Evolutionary conservation across 192 early-diverging fungal genomes (phyloP).

Genomic region (Rhizophagus sp.): DNA sequence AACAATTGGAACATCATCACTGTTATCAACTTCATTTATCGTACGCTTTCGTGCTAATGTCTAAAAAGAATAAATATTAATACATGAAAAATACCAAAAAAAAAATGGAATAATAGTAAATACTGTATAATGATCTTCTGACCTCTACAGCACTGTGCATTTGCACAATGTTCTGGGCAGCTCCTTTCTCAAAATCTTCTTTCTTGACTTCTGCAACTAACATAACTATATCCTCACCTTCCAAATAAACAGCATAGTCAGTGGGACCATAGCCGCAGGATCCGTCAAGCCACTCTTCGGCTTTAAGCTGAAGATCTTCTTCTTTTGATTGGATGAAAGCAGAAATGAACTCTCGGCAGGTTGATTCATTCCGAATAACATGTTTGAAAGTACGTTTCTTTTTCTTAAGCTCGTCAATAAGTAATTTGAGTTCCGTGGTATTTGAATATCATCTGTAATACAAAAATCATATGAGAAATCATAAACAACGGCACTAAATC

Average conservation of each 20-base stretch:
- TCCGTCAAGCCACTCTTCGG: background rate
- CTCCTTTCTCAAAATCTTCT: slow-evolving; percentile 13
- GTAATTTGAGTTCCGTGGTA: background rate
- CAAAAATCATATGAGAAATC: no score
- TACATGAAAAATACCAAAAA: no score
- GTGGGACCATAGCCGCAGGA: background rate
- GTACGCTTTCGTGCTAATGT: background rate
- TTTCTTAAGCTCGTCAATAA: slow-evolving; percentile 1
- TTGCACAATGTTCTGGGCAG: slow-evolving; percentile 10
- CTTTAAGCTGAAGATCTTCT: background rate
- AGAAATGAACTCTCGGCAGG: slow-evolving; percentile 4
- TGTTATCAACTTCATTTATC: background rate
- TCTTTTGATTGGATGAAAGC: background rate
- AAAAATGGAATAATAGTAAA: no score
- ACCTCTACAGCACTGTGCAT: slow-evolving; percentile 10
- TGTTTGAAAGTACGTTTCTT: background rate
- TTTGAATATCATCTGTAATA: background rate
- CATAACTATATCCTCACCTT: background rate
- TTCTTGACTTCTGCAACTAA: background rate
- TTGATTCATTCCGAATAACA: background rate
- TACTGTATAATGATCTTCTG: no score
- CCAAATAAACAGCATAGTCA: background rate
- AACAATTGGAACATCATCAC: no score
- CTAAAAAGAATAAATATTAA: no score
- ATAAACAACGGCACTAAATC: background rate